phyloP scores from a whole-genome alignment of 179 eudicot genomes.

The Amaranthus tricolor region DNA sequence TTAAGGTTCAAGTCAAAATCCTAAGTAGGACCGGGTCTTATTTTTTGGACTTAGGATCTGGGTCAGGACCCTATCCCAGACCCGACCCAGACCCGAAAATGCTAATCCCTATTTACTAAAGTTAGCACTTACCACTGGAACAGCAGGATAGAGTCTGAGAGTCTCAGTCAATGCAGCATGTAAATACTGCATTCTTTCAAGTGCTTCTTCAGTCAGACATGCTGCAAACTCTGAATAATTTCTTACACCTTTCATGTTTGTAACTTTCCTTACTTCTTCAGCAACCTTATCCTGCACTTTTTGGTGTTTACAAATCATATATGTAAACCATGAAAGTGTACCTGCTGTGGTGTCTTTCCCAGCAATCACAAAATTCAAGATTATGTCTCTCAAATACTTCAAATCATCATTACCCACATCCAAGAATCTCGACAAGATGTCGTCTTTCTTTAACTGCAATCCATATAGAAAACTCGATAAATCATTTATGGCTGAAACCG shows the following conservation, averaged over 20 bases:
- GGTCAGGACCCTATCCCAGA: too few species aligned
- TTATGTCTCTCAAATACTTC: constrained; percentile 58
- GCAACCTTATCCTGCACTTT: constrained; percentile 52
- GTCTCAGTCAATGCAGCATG: constrained; percentile 76
- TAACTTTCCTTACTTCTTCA: constrained; percentile 44
- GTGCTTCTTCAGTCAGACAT: constrained; percentile 41
- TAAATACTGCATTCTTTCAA: constrained; percentile 67
- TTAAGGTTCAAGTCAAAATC: too few species aligned
- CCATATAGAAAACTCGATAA: background rate
- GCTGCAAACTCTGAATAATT: constrained; percentile 34
- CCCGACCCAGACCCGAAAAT: too few species aligned
- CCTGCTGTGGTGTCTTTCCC: constrained; percentile 74
- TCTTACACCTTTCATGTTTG: constrained; percentile 8
- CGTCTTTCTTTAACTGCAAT: constrained; percentile 53
- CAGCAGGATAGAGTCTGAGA: constrained; percentile 68
- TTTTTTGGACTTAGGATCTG: too few species aligned
- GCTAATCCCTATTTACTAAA: too few species aligned
- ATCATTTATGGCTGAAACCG: background rate
- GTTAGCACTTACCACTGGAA: constrained; percentile 52
- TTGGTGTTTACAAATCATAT: constrained; percentile 67
- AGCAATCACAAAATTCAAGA: constrained; percentile 64
- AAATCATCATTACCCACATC: constrained; percentile 38
- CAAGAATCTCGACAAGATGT: constrained; percentile 67
- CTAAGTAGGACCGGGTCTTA: too few species aligned
- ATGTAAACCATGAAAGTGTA: constrained; percentile 72